Evolutionary conservation across 2,329 filamentous ascomycete genomes (phyloP).

Genomic region (Raffaelea ambrosiae): DNA sequence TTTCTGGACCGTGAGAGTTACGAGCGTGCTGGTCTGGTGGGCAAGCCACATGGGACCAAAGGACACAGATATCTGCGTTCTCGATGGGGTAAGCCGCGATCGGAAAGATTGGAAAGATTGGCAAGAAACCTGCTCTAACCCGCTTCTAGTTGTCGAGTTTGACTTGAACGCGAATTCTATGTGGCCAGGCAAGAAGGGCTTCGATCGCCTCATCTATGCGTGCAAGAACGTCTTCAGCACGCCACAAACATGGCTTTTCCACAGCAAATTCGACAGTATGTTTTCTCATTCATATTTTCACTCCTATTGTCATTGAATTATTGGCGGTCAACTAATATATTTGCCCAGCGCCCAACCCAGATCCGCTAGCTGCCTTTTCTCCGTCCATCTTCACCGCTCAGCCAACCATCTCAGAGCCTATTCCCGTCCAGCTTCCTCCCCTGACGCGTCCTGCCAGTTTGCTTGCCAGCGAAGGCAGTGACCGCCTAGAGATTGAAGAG

Average conservation of each 20-base stretch:
- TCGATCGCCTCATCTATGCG: constrained; percentile 69
- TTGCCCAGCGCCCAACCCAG: constrained; percentile 36
- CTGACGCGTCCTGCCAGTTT: constrained; percentile 22
- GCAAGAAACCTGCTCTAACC: too few relatives aligned
- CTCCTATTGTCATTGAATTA: background rate
- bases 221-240: constrained; percentile 66
- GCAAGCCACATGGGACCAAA: constrained; percentile 54
- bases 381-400: constrained; percentile 32
- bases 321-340: constrained; percentile 15
- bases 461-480: constrained; percentile 26
- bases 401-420: constrained; percentile 20
- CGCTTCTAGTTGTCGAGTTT: constrained; percentile 62
- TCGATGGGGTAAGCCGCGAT: constrained; percentile 57
- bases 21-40: constrained; percentile 72
- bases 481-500: constrained; percentile 50
- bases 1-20: constrained; percentile 75
- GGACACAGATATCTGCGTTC: constrained; percentile 53
- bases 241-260: constrained; percentile 70
- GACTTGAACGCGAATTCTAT: constrained; percentile 69
- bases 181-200: constrained; percentile 75
- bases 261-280: constrained; percentile 44
- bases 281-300: background rate
- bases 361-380: constrained; percentile 37
- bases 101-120: too few relatives aligned
- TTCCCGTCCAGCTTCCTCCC: constrained; percentile 22